Base-by-base conservation (phyloP, 1,284 basidiomycete species). In the Ganoderma sp. region DNA sequence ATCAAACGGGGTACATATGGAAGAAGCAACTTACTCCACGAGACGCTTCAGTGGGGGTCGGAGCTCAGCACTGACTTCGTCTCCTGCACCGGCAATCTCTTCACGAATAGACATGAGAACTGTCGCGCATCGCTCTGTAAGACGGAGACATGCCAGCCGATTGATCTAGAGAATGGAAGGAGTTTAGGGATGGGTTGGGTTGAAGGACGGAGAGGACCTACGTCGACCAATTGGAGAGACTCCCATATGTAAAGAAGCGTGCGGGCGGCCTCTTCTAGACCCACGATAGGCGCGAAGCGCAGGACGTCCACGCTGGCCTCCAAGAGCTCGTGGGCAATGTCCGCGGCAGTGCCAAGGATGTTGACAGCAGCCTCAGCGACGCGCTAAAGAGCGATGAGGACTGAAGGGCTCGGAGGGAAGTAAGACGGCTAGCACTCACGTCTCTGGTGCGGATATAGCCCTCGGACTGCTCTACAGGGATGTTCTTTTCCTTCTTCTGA, bases 191-290 rank as follows among this genome's bases (percentile, higher is more conserved):
- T 17, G 28, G 28, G 14, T 64, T 10, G 58, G 61, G 58, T 10
- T 37, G 64, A 50, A 25, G 63, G 60, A 61, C 61, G 61, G 52
- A 58, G 28, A 28, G 45, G 7, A 81, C 88, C 74, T 70, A 92
- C 90, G 70, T 92, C 89, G 32, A 91, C 87, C 42, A 79, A 71
- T 61, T 88, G 82, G 28, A 88, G 79, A 0, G 87, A 81, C 64
- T 89, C 85, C 90, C 90, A 91, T 25, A 91, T 88, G 17, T 78
- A 77, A 22, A 91, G 70, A 42, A 92, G 74, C 6, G 83, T 83
- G 48, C 78, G 80, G 0, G 87, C 89, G 0, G 85, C 87, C 22
- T 82, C 77, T 6, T 81, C 79, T 1, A 92, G 79, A 0, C 88
- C 89, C 0, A 85, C 84, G 28, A 91, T 74, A 14, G 90, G 89